A percentile compares a stretch with the other conserved stretches of the same genome.
Conservation (phyloP, 2,329 filamentous ascomycete genomes). For the Cryphonectria parasitica region DNA sequence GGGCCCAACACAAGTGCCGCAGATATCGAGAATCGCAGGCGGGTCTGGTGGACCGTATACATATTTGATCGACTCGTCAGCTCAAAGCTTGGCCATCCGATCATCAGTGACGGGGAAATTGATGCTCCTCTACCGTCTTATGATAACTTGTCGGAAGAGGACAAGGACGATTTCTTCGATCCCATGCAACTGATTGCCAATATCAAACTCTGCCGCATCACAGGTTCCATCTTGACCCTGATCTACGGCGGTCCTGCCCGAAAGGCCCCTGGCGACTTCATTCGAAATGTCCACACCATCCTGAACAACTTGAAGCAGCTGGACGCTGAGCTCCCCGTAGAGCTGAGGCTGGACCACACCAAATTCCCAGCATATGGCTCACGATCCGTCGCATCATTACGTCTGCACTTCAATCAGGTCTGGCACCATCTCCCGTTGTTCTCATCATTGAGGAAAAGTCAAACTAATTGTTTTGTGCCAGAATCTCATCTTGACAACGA, state of each 20-base stretch:
- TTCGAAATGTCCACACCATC: conserved; percentile 36
- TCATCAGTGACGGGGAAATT: conserved; percentile 48
- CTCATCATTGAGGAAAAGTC: neutral
- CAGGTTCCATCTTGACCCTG: conserved; percentile 30
- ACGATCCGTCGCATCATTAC: conserved; percentile 30
- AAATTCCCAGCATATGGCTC: conserved; percentile 30
- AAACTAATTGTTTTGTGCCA: neutral
- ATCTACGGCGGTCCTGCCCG: conserved; percentile 26
- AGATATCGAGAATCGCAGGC: conserved; percentile 38
- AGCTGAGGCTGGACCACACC: conserved; percentile 37
- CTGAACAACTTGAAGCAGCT: conserved; percentile 42
- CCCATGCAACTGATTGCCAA: conserved; percentile 34
- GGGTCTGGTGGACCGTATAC: conserved; percentile 42
- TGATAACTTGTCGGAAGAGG: conserved; percentile 25
- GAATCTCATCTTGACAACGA: conserved; percentile 31
- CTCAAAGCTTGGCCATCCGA: conserved; percentile 48
- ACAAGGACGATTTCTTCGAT: conserved; percentile 31
- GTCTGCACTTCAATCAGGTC: conserved; percentile 33
- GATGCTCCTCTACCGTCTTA: conserved; percentile 41
- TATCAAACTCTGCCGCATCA: conserved; percentile 39
- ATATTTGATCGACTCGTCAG: conserved; percentile 45
- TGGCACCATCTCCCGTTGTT: neutral
- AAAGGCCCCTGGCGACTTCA: conserved; percentile 24
- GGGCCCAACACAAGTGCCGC: conserved; percentile 36
- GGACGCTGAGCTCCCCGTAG: conserved; percentile 40